These are phyloP conservation scores for Ceratobasidium sp. DNA, from an alignment of 1,284 basidiomycete species.

Conservation along the genomic window DNA sequence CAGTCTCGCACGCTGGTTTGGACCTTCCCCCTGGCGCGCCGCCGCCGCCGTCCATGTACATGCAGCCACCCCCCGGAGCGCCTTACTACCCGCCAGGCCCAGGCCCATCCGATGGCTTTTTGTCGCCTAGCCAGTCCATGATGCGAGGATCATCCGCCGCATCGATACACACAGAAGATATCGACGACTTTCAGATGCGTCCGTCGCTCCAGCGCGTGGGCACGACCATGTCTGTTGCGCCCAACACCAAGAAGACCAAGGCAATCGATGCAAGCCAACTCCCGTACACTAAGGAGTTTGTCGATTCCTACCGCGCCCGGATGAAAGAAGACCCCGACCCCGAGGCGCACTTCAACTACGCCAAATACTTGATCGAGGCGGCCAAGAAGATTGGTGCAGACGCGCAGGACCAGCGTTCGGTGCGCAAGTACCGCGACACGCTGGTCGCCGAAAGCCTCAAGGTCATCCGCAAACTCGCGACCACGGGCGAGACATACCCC, in stretches of 20 bases:
- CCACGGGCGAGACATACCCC: conserved; percentile 87
- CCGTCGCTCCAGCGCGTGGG: conserved; percentile 66
- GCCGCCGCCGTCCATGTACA: conserved; percentile 51
- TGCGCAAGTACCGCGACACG: conserved; percentile 89
- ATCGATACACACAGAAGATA: conserved; percentile 30
- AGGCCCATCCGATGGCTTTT: conserved; percentile 22
- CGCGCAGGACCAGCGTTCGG: conserved; percentile 79
- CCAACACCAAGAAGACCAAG: conserved; percentile 75
- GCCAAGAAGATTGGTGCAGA: conserved; percentile 87
- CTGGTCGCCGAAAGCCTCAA: conserved; percentile 92
- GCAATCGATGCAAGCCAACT: conserved; percentile 88
- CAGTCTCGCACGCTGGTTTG: conserved; percentile 77
- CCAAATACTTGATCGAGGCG: conserved; percentile 99
- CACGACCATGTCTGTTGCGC: conserved; percentile 67
- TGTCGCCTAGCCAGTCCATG: conserved; percentile 18
- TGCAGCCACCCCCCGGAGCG: conserved; percentile 18
- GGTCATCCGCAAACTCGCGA: conserved; percentile 90
- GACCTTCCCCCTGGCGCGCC: conserved; percentile 56
- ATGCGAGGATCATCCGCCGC: conserved; percentile 29
- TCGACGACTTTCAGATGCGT: conserved; percentile 53
- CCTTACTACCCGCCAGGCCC: conserved; percentile 21
- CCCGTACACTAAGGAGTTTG: conserved; percentile 95
- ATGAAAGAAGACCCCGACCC: conserved; percentile 99
- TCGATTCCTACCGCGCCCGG: conserved; percentile 95
- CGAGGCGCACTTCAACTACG: conserved; percentile 97